Conservation (phyloP, 305 asterid genomes). For the Fraxinus xanthoxyloides region DNA sequence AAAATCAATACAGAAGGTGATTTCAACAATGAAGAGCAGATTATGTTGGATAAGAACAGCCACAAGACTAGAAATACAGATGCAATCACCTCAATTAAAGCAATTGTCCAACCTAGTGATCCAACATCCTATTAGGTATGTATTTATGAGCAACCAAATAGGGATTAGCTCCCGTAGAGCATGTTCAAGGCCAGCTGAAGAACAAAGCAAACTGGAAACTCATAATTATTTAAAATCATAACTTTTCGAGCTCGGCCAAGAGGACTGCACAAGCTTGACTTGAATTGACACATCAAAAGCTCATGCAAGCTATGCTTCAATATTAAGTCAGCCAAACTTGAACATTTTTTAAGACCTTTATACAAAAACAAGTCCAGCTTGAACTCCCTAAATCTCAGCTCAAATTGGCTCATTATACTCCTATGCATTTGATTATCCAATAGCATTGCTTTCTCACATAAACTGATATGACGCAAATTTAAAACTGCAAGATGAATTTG, state of each 20-base stretch:
- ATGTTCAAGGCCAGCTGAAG: background rate
- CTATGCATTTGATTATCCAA: background rate
- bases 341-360: background rate
- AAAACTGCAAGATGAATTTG: conserved; percentile 2
- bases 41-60: background rate
- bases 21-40: background rate
- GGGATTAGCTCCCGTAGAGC: background rate
- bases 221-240: background rate
- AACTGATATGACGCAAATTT: background rate
- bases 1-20: conserved; percentile 7
- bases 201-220: background rate
- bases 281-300: background rate
- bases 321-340: background rate
- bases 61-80: background rate
- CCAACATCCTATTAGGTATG: background rate
- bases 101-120: background rate
- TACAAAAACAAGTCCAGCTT: background rate
- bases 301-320: background rate
- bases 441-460: background rate
- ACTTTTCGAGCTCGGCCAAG: background rate
- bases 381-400: background rate
- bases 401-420: background rate
- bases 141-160: background rate
- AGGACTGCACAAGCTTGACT: background rate
- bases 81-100: background rate